These are phyloP conservation scores for Pythium aristosporum DNA, from an alignment of 352 stramenopile genomes.

Conservation along the genomic window DNA sequence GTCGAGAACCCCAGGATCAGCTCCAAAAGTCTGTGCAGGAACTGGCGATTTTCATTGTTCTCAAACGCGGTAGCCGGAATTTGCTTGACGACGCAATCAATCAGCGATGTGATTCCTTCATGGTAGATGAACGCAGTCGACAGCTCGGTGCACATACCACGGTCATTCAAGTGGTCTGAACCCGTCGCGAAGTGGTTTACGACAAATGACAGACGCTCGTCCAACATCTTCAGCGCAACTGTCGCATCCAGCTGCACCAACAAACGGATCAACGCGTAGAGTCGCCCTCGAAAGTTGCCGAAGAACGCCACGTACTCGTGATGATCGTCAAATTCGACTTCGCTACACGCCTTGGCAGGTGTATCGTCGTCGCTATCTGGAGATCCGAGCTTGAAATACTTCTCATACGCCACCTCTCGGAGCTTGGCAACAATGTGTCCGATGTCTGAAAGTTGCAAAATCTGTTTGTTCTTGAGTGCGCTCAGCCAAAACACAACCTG, in stretches of 20 bases:
- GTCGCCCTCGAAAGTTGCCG: slow-evolving; percentile 73
- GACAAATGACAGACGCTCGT: slow-evolving; percentile 60
- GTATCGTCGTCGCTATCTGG: slow-evolving; percentile 58
- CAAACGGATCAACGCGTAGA: slow-evolving; percentile 73
- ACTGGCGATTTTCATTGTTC: slow-evolving; percentile 38
- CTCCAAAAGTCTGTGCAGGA: slow-evolving; percentile 49
- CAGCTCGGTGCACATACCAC: slow-evolving; percentile 54
- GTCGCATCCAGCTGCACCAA: slow-evolving; percentile 59
- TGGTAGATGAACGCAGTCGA: slow-evolving; percentile 75
- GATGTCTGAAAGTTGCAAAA: slow-evolving; percentile 31
- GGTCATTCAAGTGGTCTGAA: slow-evolving; percentile 49
- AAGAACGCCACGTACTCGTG: slow-evolving; percentile 72
- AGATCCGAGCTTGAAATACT: slow-evolving; percentile 78
- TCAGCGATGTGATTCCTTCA: slow-evolving; percentile 64
- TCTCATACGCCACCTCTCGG: slow-evolving; percentile 67
- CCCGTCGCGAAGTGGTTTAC: slow-evolving; percentile 42
- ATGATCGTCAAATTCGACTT: slow-evolving; percentile 74
- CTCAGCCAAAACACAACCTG: slow-evolving; percentile 77
- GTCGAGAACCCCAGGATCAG: slow-evolving; percentile 55
- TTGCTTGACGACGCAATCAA: slow-evolving; percentile 81
- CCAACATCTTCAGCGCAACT: slow-evolving; percentile 47
- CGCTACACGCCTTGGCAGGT: slow-evolving; percentile 39
- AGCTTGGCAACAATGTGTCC: slow-evolving; percentile 28
- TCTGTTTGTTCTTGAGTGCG: slow-evolving; percentile 64
- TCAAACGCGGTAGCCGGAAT: slow-evolving; percentile 44